Base-by-base conservation (phyloP, 768 basidiomycete genomes). In the Collybia nuda region DNA sequence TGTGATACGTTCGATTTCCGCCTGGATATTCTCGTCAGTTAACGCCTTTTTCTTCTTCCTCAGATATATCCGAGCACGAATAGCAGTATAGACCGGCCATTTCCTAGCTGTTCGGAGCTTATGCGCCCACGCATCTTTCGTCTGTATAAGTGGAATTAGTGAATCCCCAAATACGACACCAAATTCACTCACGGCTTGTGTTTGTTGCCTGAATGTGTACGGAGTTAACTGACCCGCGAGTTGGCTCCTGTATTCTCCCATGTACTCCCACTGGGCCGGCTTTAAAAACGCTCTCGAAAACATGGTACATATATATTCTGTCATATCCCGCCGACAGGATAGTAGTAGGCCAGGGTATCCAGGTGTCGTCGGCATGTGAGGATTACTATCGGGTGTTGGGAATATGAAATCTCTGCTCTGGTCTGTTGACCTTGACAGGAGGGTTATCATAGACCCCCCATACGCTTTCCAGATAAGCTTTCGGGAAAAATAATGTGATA, bases 31-130 rank as follows among this genome's bases (percentile, higher is more conserved):
- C 6, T 39, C 22, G 7, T 44, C 50, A 9, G 42, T 39, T 8
- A 39, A 23, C 19, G 15, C 8, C 36, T 39, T 23, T 3, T 50
- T 50, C n/a, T n/a, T 32, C 40, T 56, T 60, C 32, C 60, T 42
- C 5, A 66, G 53, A 9, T 56, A 58, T 43, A 68, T 63, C 3
- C 67, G 55, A 9, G 56, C 59, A 2, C 62, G 61, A 59, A 68
- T 68, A 1, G 43, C 39, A 0, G 56, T 56, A 44, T 62, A 66
- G 1, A 58, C 56, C 6, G 58, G 56, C 26, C 54, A 50, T 17
- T 29, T 37, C 19, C 51, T 54, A 3, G 24, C 47, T 1, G 49
- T 52, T 11, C 59, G 7, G 2, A 59, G 19, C 2, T 48, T 36
- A 12, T 54, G 38, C 0, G 56, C 60, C 63, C 64, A 67, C 9